phyloP scores from a whole-genome alignment of 108 stramenopile genomes.

The Cyclotella kingstonii region DNA sequence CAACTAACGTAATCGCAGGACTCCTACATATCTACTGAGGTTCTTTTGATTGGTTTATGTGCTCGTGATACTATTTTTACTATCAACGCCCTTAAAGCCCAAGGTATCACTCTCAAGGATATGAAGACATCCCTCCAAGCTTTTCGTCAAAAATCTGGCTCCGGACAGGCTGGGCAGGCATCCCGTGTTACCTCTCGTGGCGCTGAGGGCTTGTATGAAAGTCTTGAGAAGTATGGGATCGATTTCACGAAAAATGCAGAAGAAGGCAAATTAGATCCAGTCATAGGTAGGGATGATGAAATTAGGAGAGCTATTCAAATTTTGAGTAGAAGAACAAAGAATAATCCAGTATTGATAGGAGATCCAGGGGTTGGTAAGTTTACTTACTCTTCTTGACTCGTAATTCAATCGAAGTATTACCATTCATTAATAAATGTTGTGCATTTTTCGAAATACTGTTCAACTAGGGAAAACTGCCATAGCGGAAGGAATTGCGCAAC shows the following conservation, averaged over 20 bases:
- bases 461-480: conserved; percentile 96
- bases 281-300: conserved; percentile 98
- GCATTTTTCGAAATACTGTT: no score
- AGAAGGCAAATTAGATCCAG: conserved; percentile 91
- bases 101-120: conserved; percentile 53
- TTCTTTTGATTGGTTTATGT: conserved; percentile 59
- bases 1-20: conserved; percentile 34
- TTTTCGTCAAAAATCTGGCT: conserved; percentile 53
- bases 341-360: conserved; percentile 97
- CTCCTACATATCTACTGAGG: conserved; percentile 81
- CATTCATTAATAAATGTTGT: background rate
- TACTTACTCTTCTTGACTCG: no score
- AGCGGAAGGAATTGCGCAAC: conserved; percentile 91
- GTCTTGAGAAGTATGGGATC: conserved; percentile 91
- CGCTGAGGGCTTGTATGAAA: conserved; percentile 93
- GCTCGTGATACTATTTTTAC: conserved; percentile 69
- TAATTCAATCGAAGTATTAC: conserved; percentile 1
- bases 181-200: conserved; percentile 49
- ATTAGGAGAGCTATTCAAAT: conserved; percentile 96
- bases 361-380: conserved; percentile 96
- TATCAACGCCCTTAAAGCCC: conserved; percentile 52
- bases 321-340: conserved; percentile 95
- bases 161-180: conserved; percentile 16
- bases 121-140: conserved; percentile 53
- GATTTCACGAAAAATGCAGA: conserved; percentile 92